phyloP scores from a whole-genome alignment of 805 yeast species.

The Cyberlindnera sargentensis region DNA sequence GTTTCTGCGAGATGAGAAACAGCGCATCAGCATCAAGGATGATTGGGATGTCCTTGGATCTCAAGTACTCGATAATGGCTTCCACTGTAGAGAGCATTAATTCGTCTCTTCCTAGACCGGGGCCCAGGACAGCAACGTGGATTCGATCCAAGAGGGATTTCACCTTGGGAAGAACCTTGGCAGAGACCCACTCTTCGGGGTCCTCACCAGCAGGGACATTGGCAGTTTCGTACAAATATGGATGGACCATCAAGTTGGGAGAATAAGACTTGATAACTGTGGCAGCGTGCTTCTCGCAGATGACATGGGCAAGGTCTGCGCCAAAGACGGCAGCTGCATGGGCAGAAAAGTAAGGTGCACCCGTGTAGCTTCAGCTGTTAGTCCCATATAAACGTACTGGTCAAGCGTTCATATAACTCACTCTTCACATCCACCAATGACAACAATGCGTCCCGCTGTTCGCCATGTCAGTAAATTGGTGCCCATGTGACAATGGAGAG shows the following conservation, averaged over 20 bases:
- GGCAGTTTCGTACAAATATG: constrained; percentile 55
- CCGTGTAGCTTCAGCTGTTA: constrained; percentile 52
- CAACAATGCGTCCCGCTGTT: constrained; percentile 67
- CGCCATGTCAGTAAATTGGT: not conserved
- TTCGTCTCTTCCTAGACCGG: constrained; percentile 85
- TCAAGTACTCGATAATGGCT: constrained; percentile 48
- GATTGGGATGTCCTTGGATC: constrained; percentile 54
- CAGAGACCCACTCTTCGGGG: constrained; percentile 27
- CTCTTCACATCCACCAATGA: constrained; percentile 93
- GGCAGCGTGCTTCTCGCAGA: constrained; percentile 80
- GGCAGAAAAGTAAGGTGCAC: constrained; percentile 91
- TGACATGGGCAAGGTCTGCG: constrained; percentile 79
- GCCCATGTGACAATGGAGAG: not conserved
- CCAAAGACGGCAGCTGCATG: constrained; percentile 82
- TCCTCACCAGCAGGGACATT: constrained; percentile 11
- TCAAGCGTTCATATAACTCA: constrained; percentile 16
- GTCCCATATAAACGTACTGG: not conserved
- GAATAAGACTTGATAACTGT: constrained; percentile 78
- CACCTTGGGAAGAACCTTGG: constrained; percentile 50
- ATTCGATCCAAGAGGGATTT: constrained; percentile 49
- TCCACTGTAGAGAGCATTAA: constrained; percentile 55
- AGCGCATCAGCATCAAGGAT: constrained; percentile 90
- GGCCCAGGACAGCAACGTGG: constrained; percentile 84
- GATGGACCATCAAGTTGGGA: constrained; percentile 96
- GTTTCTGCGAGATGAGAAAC: constrained; percentile 53